Evolutionary conservation across 371 early-diverging fungal species (phyloP).

Genomic region (Astathelohania contejeani): DNA sequence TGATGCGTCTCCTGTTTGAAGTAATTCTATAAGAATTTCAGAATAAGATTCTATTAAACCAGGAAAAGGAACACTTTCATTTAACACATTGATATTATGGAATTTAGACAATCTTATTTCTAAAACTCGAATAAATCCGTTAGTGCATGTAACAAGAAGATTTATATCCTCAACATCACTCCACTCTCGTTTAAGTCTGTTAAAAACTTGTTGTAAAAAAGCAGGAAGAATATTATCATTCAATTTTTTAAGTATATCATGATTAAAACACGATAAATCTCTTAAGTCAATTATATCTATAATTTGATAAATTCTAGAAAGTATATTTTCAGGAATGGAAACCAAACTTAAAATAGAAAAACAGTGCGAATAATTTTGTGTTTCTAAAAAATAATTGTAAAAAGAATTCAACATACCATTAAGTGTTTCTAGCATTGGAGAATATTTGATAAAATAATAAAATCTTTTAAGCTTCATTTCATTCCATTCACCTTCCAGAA

Average conservation of each 20-base stretch:
- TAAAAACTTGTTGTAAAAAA: slow-evolving; percentile 25
- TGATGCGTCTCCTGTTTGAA: slow-evolving; percentile 28
- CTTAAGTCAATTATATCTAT: slow-evolving; percentile 16
- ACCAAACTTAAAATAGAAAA: no score
- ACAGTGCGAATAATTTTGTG: no score
- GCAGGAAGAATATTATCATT: slow-evolving; percentile 2
- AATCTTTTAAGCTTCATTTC: no score
- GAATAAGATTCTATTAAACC: no score
- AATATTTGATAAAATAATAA: no score
- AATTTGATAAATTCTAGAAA: slow-evolving; percentile 29
- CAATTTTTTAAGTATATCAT: slow-evolving; percentile 26
- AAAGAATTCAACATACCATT: no score
- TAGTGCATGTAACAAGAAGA: slow-evolving; percentile 18
- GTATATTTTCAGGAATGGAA: slow-evolving; percentile 27
- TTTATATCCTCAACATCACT: slow-evolving; percentile 9
- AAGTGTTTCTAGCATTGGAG: no score
- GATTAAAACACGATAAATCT: slow-evolving; percentile 30
- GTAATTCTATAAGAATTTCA: slow-evolving; percentile 23
- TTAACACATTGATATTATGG: neutral
- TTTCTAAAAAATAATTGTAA: no score
- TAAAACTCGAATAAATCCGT: slow-evolving; percentile 18
- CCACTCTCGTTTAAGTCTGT: slow-evolving; percentile 32
- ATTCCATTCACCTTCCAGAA: no score
- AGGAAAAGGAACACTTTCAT: no score
- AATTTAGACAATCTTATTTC: neutral